Conservation (phyloP, 164 flowering plant species). For the Stephania japonica region DNA sequence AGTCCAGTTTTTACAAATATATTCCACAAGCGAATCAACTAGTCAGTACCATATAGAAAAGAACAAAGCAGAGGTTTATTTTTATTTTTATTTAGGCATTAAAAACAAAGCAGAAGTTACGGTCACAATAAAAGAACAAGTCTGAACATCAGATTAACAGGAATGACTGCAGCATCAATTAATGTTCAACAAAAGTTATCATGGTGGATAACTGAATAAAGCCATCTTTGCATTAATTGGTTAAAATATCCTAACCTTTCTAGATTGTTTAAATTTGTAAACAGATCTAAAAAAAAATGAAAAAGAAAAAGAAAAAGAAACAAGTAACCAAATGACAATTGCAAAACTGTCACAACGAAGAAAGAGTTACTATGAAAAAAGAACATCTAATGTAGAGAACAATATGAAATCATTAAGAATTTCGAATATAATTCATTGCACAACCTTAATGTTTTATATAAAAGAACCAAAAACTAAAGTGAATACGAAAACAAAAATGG, state of each 20-base stretch:
- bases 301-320: too few relatives aligned
- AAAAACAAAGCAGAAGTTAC: neutral
- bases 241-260: too few relatives aligned
- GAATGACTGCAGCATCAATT: neutral
- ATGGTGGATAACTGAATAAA: neutral
- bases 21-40: neutral
- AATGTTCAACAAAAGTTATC: neutral
- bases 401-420: neutral
- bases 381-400: neutral
- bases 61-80: neutral
- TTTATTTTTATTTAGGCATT: too few relatives aligned
- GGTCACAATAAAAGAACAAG: neutral
- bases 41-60: neutral
- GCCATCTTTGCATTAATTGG: neutral
- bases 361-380: neutral
- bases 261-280: too few relatives aligned
- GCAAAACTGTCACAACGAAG: neutral
- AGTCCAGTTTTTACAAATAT: neutral
- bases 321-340: neutral
- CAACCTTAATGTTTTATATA: too few relatives aligned
- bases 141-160: neutral
- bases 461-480: neutral
- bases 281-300: too few relatives aligned
- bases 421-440: too few relatives aligned
- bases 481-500: neutral